Evolutionary conservation across 2,329 filamentous ascomycete genomes (phyloP).

Genomic region (Calycina herbarum): DNA sequence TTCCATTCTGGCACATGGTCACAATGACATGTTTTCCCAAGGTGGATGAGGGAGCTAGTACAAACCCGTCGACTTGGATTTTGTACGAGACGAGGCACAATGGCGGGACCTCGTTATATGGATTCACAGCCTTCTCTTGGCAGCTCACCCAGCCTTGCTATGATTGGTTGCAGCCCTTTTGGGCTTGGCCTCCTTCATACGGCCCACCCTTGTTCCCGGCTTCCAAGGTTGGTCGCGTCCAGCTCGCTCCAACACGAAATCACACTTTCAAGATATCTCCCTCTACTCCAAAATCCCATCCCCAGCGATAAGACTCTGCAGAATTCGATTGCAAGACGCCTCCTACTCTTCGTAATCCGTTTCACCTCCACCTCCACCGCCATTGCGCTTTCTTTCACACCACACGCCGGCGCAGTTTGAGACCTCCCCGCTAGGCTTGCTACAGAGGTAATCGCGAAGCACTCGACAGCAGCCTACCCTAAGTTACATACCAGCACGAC

Average conservation of each 20-base stretch:
- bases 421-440: not conserved
- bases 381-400: not conserved
- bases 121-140: not conserved
- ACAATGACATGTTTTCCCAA: slow-evolving; percentile 12
- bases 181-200: too few species aligned
- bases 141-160: not conserved
- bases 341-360: not conserved
- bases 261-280: not conserved
- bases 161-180: not conserved
- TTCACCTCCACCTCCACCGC: not conserved
- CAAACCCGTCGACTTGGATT: not conserved
- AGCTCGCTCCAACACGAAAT: not conserved
- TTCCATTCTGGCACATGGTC: slow-evolving; percentile 62
- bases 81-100: not conserved
- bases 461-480: not conserved
- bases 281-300: not conserved
- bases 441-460: not conserved
- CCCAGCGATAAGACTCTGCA: not conserved
- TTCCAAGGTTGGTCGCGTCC: not conserved
- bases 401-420: not conserved
- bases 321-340: not conserved
- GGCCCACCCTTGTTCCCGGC: not conserved
- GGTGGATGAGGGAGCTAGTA: not conserved
- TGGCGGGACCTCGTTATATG: not conserved
- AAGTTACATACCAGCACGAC: too few species aligned